Base-by-base conservation (phyloP, 257 asterid genomes). In the Capsicum pubescens region DNA sequence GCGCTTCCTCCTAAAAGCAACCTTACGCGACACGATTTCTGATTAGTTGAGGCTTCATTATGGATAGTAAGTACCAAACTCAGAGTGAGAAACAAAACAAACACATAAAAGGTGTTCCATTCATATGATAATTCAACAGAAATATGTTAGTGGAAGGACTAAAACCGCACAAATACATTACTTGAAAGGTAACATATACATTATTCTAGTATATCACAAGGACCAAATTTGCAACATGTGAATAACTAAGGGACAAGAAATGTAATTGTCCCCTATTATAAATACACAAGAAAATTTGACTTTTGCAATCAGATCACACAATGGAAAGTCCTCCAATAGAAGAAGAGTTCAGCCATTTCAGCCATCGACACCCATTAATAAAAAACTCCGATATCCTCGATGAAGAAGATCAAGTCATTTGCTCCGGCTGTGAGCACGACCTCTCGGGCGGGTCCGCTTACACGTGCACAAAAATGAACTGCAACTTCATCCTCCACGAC, bases 401-500 rank as follows among this genome's bases (percentile, higher is more conserved):
- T 21, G 58, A 82, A 59, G 67, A 86, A 13, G 83, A 84, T 11
- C 63, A 85, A 55, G 48, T 80, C 54, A 26, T 84, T 12, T 90
- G 92, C 85, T 88, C 85, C 6, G 91, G 87, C 19, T 91, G 94
- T 14, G 90, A 88, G 71, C 58, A 67, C 11, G 61, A 46, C 6
- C 80, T 87, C 52, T 72, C 83, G 3, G 3, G 26, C 11, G 87
- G 81, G 16, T n/a, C 77, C 3, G 87, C 87, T 82, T 87, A 87
- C 89, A 10, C 78, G 3, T 90, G 92, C 79, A 74, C 90, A 12
- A 57, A 87, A 60, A 67, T 83, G 7, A 70, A 54, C 12, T 91
- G 94, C 83, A 78, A 87, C 0, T 91, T 90, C 82, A 67, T 82
- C 77, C 89, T 91, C 77, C 93, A 91, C 4, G 80, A 85, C 11